Conservation (phyloP, 495 filamentous ascomycete genomes). For the Aspergillus baeticus region DNA sequence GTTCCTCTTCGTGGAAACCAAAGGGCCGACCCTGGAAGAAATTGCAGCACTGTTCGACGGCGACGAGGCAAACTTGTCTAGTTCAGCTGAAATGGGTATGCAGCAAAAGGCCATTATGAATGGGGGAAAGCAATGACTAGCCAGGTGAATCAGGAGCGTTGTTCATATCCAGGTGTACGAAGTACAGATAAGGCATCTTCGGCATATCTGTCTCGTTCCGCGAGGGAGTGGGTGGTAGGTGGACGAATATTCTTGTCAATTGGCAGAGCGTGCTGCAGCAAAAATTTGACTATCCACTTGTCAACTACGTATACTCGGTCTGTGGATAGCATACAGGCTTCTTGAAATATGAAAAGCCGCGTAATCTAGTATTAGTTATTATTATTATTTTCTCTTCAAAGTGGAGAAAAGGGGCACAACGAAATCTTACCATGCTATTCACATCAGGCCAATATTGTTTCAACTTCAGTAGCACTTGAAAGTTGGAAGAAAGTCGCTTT, state of each 20-base stretch:
- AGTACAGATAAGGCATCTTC: slow-evolving; percentile 25
- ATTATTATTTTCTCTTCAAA: not conserved
- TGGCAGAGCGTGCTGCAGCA: slow-evolving; percentile 30
- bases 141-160: not conserved
- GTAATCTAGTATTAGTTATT: slow-evolving; percentile 18
- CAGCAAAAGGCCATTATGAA: not conserved
- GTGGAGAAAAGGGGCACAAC: not conserved
- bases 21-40: slow-evolving; percentile 2
- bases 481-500: slow-evolving; percentile 25
- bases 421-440: slow-evolving; percentile 25
- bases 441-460: slow-evolving; percentile 29
- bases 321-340: slow-evolving; percentile 23
- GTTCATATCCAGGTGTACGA: not conserved
- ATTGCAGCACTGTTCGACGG: not conserved
- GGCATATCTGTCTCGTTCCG: slow-evolving; percentile 21
- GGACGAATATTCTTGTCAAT: slow-evolving; percentile 14
- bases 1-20: slow-evolving; percentile 7
- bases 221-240: slow-evolving; percentile 6
- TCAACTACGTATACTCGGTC: slow-evolving; percentile 23
- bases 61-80: not conserved
- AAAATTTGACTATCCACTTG: slow-evolving; percentile 32
- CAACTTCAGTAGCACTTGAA: slow-evolving; percentile 22
- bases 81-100: not conserved
- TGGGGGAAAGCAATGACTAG: not conserved
- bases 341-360: slow-evolving; percentile 29